A percentile compares a stretch with the other conserved stretches of the same genome.
phyloP scores from a whole-genome alignment of 345 rosid genomes.

The Luvunga scandens region DNA sequence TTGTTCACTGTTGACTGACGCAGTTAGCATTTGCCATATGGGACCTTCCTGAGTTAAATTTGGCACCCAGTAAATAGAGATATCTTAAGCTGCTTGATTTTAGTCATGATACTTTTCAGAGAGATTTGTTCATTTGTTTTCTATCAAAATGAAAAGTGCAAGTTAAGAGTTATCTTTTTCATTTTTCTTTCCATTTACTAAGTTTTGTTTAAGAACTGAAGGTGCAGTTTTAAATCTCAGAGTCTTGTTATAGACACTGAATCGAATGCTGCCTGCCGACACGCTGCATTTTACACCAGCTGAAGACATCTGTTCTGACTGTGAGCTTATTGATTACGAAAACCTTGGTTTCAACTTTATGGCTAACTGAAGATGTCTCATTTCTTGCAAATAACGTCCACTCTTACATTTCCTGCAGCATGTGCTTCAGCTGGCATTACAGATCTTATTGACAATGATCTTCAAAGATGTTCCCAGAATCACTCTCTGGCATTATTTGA shows the following conservation, averaged over 20 bases:
- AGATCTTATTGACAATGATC: slow-evolving; percentile 74
- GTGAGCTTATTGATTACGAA: neutral
- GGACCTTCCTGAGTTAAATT: neutral
- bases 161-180: no score
- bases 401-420: slow-evolving; percentile 66
- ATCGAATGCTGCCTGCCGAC: neutral
- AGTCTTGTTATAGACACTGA: neutral
- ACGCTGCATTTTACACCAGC: neutral
- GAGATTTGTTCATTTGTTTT: neutral
- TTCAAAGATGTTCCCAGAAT: slow-evolving; percentile 41
- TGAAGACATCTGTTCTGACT: neutral
- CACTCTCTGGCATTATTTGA: slow-evolving; percentile 36
- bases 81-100: neutral
- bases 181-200: neutral
- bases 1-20: slow-evolving; percentile 36
- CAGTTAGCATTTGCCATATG: neutral
- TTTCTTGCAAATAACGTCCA: slow-evolving; percentile 60
- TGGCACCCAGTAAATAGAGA: neutral
- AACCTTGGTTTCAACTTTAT: neutral
- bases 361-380: neutral
- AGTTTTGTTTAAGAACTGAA: neutral
- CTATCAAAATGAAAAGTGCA: no score
- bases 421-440: slow-evolving; percentile 81
- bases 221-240: neutral
- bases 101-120: neutral